Evolutionary conservation across 495 filamentous ascomycete species (phyloP), one percentile per base, ranked within the genome.

Genomic region (Hypoxylon cercidicola): DNA sequence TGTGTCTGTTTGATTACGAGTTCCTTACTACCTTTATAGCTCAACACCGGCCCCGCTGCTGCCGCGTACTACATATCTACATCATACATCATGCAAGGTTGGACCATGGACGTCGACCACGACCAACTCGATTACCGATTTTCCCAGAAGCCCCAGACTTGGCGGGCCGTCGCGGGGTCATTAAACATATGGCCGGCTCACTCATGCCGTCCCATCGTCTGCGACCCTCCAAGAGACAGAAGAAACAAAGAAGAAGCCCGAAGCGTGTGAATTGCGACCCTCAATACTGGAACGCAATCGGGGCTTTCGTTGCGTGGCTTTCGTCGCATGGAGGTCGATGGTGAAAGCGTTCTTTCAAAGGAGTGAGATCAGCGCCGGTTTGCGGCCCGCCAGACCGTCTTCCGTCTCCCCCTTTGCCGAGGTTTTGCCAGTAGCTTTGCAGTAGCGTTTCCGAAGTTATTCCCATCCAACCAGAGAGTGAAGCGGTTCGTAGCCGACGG

Each of bases 251-350:
- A 15, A 6, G n/a, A 4, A 37, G 35, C 37, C 50, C 15, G 39
- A 41, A 41, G 44, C 41, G 65, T 68, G 54, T 56, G 60, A 60
- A 62, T 68, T 68, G 65, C 58, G 53, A 63, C 65, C 55, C 65
- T 68, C 48, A 3, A 52, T 15, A 63, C 60, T 54, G 60, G 65
- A 63, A 62, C 44, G 19, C 16, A 35, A 68, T 53, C 59, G 58
- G 64, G 47, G n/a, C n/a, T n/a, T n/a, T n/a, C n/a, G n/a, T n/a
- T n/a, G 48, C 13, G 18, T 39, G n/a, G 21, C 11, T 10, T 2
- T 4, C 20, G 20, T 41, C n/a, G 28, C 39, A 61, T 55, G 7
- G 18, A 28, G 43, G 34, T 48, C 18, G 19, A 50, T 57, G 30
- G 48, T 39, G 43, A 52, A 52, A n/a, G 51, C 23, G 35, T 21